Base-by-base conservation (phyloP, 2,329 filamentous ascomycete genomes). In the Curvularia spicifera region DNA sequence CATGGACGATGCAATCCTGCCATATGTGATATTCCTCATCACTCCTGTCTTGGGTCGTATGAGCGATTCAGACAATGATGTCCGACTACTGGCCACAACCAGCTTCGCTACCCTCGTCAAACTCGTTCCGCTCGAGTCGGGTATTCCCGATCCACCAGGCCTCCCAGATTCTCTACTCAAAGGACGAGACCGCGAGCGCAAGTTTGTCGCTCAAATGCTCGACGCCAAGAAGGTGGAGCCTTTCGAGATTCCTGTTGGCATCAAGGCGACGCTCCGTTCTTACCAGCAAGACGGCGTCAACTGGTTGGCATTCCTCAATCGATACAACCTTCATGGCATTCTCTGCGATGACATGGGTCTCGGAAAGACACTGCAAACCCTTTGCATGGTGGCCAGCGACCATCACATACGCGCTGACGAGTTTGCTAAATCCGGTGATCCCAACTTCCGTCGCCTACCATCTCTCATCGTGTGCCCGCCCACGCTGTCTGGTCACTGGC, bases 201-300 rank as follows among this genome's bases (percentile, higher is more conserved):
- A 96, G 43, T 99, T 99, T 74, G 98, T 99, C 75, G 88, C 91
- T 3, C 95, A 99, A 77, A 92, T 99, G 77, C 84, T 99, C 51
- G 95, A 99, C 73, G 91, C 93, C 5, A 96, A 97, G 78, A 99
- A 99, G 78, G 92, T 99, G 24, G 95, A 99, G 76, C 83, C 91
- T 0, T 99, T 98, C 78, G 81, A 90, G 64, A 96, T 99, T 45
- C 95, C 95, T 0, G 95, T 99, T 43, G 91, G 92, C 4, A 99
- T 99, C 81, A 98, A 98, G 78, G 96, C 95, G 0, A 92, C 96
- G 71, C 85, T 99, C 51, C 91, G 95, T 63, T 96, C 93, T 0
- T 99, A 99, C 74, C 96, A 99, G 76, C 95, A 99, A 77, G 95
- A 99, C 53, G 95, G 95, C 75, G 94, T 99, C 73, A 99, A 99